Base-by-base conservation (phyloP, 495 filamentous ascomycete species). In the Neurospora sp. region DNA sequence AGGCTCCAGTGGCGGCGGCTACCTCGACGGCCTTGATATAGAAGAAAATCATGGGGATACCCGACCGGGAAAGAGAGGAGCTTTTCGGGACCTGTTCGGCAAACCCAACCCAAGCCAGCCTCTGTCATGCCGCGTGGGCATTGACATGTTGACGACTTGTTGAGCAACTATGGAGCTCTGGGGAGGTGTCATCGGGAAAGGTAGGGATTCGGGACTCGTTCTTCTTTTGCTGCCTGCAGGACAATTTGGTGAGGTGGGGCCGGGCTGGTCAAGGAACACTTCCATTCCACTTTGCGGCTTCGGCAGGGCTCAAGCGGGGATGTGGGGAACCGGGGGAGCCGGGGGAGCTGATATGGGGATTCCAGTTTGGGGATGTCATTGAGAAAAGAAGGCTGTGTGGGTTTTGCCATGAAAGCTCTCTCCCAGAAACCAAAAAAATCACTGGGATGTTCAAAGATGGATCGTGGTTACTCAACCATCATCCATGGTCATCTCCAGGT, bases 241-340 rank as follows among this genome's bases (percentile, higher is more conserved):
- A 20, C 66, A 70, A 39, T 39, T 69, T 70, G 71, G 74, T 69
- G 44, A 66, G 38, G 73, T 62, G 71, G 73, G 69, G 82, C 54
- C 27, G 54, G 27, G 27, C 23, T 66, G 54, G 54, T 35, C 14
- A 18, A 66, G 54, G 27, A 66, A 18, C 23, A 66, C 54, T 35
- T 66, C 54, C 54, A 66, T 37, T 62, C 54, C 27, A 66, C 54
- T 35, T 35, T 66, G 54, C 54, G 54, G 54, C 27, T 18, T 31
- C 54, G 54, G 54, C 54, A 66, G 7, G 27, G 54, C 54, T 35
- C 54, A 62, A 62, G 27, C 27, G 54, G 54, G 23, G 23, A 62
- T 62, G 48, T 62, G 48, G 48, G 27, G 27, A 62, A 35, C 54
- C 12, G 27, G 14, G 14, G 27, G 6, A 1, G 48, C 20, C 12